phyloP scores from a whole-genome alignment of 2,329 filamentous ascomycete species.

The Cryphonectria radicalis region DNA sequence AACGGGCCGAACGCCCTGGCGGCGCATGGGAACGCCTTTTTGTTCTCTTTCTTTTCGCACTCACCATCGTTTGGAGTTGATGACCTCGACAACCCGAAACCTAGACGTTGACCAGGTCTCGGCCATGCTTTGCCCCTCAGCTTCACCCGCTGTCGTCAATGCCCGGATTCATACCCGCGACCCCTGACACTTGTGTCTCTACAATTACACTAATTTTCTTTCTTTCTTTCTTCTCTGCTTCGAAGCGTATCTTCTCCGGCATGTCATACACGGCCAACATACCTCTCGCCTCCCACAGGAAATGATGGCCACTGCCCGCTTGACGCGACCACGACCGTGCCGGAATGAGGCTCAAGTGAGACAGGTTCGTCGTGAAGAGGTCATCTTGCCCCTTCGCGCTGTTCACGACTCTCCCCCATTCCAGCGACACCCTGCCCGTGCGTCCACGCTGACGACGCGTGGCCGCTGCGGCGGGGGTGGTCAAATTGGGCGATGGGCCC shows the following conservation, averaged over 20 bases:
- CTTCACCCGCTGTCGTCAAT: neutral
- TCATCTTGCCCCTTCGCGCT: neutral
- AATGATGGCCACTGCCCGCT: neutral
- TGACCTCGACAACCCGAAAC: neutral
- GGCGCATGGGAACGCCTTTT: neutral
- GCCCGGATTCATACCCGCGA: neutral
- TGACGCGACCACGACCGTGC: neutral
- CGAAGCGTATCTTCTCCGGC: neutral
- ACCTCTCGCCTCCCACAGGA: neutral
- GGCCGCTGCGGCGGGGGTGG: neutral
- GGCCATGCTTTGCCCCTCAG: neutral
- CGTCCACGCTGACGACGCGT: constrained; percentile 4
- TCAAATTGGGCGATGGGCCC: neutral
- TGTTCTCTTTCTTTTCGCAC: neutral
- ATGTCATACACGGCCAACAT: neutral
- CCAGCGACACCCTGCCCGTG: neutral
- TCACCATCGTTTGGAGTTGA: constrained; percentile 5
- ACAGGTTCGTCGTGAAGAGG: neutral
- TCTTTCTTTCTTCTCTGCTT: neutral
- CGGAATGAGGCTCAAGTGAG: constrained; percentile 8
- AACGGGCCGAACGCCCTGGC: neutral
- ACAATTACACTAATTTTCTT: neutral
- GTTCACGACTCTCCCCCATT: constrained; percentile 1
- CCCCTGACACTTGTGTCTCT: neutral
- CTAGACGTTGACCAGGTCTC: neutral